phyloP scores from a whole-genome alignment of 192 early-diverging fungal genomes.

The Rhizoclosmatium sp. region DNA sequence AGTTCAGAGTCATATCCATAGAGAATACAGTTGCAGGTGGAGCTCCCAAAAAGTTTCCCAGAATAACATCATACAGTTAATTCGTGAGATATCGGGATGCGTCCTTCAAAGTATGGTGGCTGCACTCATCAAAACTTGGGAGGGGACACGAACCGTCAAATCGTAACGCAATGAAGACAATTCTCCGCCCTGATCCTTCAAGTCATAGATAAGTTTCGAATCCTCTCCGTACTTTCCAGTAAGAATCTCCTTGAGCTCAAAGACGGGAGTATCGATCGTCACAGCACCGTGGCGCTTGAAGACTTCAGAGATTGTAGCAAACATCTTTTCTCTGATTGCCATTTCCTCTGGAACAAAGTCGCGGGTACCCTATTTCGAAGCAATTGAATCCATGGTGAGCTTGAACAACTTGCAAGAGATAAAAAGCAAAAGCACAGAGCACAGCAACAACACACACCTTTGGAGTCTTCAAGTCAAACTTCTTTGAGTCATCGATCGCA shows the following conservation, averaged over 20 bases:
- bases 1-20: background rate
- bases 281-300: constrained; percentile 98
- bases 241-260: constrained; percentile 96
- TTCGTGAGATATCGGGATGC: too few relatives aligned
- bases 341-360: constrained; percentile 97
- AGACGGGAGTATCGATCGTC: constrained; percentile 98
- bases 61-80: too few relatives aligned
- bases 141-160: constrained; percentile 72
- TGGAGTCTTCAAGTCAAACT: constrained; percentile 77
- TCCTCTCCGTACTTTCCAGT: constrained; percentile 97
- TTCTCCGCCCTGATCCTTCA: constrained; percentile 97
- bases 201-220: constrained; percentile 97
- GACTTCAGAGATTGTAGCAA: constrained; percentile 81
- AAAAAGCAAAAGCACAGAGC: background rate
- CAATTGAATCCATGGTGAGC: too few relatives aligned
- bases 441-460: constrained; percentile 59
- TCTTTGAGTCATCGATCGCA: constrained; percentile 43
- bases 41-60: too few relatives aligned
- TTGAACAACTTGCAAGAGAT: too few relatives aligned
- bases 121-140: background rate
- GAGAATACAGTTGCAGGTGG: background rate
- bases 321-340: constrained; percentile 94
- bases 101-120: too few relatives aligned
- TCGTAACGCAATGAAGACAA: constrained; percentile 95
- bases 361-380: constrained; percentile 77